Percentiles rank a stretch among this genome's conserved stretches.
Evolutionary conservation across 1,284 basidiomycete genomes (phyloP).

Genomic region (Trametes versicolor): DNA sequence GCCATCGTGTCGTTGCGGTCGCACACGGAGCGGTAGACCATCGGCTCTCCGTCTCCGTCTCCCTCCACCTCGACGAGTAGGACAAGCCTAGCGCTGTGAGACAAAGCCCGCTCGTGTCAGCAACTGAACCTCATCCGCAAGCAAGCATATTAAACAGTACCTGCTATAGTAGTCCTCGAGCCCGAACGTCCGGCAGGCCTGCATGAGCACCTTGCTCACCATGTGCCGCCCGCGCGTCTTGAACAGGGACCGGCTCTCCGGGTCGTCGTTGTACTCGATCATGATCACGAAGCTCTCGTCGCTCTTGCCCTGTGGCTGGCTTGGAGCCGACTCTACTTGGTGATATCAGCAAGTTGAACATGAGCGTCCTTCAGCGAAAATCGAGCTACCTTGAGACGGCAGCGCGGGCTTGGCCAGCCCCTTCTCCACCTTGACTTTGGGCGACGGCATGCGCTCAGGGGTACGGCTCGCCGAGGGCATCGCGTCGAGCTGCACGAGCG

Average conservation of each 20-base stretch:
- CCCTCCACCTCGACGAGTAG: constrained; percentile 32
- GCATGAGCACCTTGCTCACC: constrained; percentile 41
- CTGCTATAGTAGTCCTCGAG: constrained; percentile 36
- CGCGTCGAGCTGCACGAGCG: constrained; percentile 25
- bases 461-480: constrained; percentile 1
- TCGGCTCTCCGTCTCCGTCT: constrained; percentile 18
- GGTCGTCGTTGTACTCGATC: constrained; percentile 36
- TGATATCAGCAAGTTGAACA: neutral
- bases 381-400: constrained; percentile 9
- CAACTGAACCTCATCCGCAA: too few relatives aligned
- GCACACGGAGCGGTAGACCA: constrained; percentile 28
- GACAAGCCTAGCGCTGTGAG: constrained; percentile 28
- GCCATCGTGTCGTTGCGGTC: constrained; percentile 35
- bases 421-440: constrained; percentile 29
- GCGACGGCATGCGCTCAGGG: constrained; percentile 14
- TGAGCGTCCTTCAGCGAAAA: neutral
- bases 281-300: constrained; percentile 39
- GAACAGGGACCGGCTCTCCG: constrained; percentile 35
- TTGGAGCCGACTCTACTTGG: neutral
- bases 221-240: constrained; percentile 42
- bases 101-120: neutral
- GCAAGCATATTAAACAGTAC: too few relatives aligned
- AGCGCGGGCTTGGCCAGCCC: neutral
- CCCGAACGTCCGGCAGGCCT: constrained; percentile 42
- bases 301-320: constrained; percentile 21